Conservation (phyloP, 1,139 yeast species). For the Pichia sp. region DNA sequence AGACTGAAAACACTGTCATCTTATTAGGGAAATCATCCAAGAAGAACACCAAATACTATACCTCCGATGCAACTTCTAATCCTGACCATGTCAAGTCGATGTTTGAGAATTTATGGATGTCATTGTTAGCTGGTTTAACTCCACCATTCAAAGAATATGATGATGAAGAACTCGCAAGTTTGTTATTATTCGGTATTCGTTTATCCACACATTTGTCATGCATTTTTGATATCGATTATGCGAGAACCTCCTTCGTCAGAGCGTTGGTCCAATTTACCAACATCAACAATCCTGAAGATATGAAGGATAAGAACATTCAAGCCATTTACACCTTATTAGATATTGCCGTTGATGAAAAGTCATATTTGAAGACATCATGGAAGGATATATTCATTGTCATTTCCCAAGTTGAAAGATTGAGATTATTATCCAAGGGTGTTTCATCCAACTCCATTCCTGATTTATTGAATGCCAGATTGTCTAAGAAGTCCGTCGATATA, state of each 20-base stretch:
- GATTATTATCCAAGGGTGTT: conserved; percentile 84
- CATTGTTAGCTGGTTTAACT: conserved; percentile 88
- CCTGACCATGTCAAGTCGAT: conserved; percentile 91
- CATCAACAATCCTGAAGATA: conserved; percentile 73
- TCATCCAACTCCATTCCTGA: conserved; percentile 87
- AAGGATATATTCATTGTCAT: conserved; percentile 75
- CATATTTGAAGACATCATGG: conserved; percentile 75
- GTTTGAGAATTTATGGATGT: conserved; percentile 97
- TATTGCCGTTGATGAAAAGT: conserved; percentile 77
- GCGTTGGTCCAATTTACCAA: conserved; percentile 88
- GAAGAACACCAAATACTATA: conserved; percentile 38
- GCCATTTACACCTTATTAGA: conserved; percentile 77
- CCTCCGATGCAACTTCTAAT: conserved; percentile 58
- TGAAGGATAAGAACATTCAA: conserved; percentile 75
- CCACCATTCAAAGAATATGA: conserved; percentile 91
- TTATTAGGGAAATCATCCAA: conserved; percentile 54
- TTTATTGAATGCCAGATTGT: conserved; percentile 70
- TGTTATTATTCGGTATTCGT: conserved; percentile 83
- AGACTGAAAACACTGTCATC: conserved; percentile 84
- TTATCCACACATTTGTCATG: conserved; percentile 82
- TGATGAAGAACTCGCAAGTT: conserved; percentile 67
- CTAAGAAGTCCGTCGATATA: conserved; percentile 54
- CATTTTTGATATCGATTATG: conserved; percentile 78
- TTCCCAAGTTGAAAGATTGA: conserved; percentile 89
- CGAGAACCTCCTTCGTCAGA: conserved; percentile 85